Evolutionary conservation across 805 yeast species (phyloP), one percentile per base, ranked within the genome.

Genomic region (Yamadazyma akitaensis): DNA sequence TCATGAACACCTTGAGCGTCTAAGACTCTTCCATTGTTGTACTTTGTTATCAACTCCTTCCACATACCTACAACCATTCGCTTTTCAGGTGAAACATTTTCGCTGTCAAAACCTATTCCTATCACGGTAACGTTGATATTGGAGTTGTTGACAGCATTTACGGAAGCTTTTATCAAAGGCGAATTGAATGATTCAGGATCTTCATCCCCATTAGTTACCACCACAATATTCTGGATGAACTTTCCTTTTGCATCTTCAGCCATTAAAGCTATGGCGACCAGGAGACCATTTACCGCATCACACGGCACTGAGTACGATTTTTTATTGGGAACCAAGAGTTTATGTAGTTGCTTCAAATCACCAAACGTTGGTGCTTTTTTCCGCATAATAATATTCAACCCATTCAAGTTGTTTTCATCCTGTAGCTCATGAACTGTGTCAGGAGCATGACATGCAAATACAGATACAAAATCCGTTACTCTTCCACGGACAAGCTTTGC

Each of bases 401-500:
- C 56, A n/a, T 54, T 48, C 36, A 56, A 53, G 6, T 47, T 46
- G 11, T 47, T 56, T 38, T 53, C 51, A 10, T 47, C 48, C 3
- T 28, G 10, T 12, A 28, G 4, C 12, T 28, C 32, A 33, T 56
- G 56, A 16, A 49, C 43, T 5, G 58, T 57, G 12, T n/a, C 40
- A 12, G 51, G 36, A 2, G 65, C 53, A 44, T 65, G 61, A 41
- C 59, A 65, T 1, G 63, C 50, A 3, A 68, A 54, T n/a, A 72
- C 53, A 0, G 70, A 60, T 2, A 72, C 62, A 26, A 61, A 57
- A 49, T 75, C 79, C 1, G 76, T 71, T 51, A 69, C 69, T 24
- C 74, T 46, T 8, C 60, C 72, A 33, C 53, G 54, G 6, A 64
- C 11, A 9, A 62, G 48, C 44, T 60, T 54, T 17, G 48, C 49